Conservation (phyloP, 192 early-diverging fungal genomes). For the Jimgerdemannia lactiflua region DNA sequence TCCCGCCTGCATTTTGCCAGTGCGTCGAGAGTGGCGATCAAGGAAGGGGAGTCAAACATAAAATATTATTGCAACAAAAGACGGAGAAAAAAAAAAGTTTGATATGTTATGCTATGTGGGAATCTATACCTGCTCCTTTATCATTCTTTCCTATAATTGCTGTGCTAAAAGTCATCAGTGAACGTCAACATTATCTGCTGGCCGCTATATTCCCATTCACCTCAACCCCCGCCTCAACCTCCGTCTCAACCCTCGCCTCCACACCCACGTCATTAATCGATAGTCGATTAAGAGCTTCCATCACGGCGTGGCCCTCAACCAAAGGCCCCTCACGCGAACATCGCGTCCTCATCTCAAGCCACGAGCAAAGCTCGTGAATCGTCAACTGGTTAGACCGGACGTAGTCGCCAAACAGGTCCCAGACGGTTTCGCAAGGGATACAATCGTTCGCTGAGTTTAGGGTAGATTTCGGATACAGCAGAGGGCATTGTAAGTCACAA, state of each 20-base stretch:
- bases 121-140: too few relatives aligned
- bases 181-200: not conserved
- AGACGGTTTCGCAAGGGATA: constrained; percentile 1
- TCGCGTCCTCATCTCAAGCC: not conserved
- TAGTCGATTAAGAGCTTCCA: not conserved
- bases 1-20: too few relatives aligned
- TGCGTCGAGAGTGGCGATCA: too few relatives aligned
- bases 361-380: not conserved
- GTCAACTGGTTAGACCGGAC: not conserved
- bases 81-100: too few relatives aligned
- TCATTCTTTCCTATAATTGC: too few relatives aligned
- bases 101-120: too few relatives aligned
- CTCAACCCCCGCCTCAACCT: not conserved
- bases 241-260: not conserved
- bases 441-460: not conserved
- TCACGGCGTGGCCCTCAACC: not conserved
- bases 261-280: not conserved
- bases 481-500: too few relatives aligned
- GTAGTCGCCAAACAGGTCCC: not conserved
- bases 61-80: too few relatives aligned
- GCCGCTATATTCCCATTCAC: not conserved
- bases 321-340: not conserved
- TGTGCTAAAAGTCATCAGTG: not conserved
- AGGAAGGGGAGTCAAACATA: too few relatives aligned
- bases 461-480: too few relatives aligned